Evolutionary conservation across 2,329 filamentous ascomycete species (phyloP), one percentile per base, ranked within the genome.

Genomic region (Plectosphaerella cucumerina): DNA sequence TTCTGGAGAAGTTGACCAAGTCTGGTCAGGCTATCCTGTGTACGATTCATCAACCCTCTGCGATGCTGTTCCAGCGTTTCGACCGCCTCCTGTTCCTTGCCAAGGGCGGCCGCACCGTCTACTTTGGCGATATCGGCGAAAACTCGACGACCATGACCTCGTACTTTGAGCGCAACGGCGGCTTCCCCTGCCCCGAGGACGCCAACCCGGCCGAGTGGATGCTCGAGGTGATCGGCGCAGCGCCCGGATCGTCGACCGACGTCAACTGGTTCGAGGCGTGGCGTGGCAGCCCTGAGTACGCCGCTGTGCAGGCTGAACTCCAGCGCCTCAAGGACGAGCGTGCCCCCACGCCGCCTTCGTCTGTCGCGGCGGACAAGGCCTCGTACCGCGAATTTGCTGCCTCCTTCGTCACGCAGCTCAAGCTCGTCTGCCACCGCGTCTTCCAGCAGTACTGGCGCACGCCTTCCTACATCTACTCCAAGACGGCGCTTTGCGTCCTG

Each of bases 41-140:
- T 73, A 97, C 93, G 0, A 97, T 97, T 54, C 93, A 97, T 67
- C 93, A 97, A 69, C 93, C 93, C n/a, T 95, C 90, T 14, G 91
- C 92, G 33, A 91, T 96, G 80, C 78, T 97, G 49, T 96, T 97
- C 75, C 89, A 96, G 66, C 87, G 90, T 52, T 97, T 94, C 65
- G 89, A 94, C 62, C 82, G 87, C 52, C 80, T 94, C 8, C 76
- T 93, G 31, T 90, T 94, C 73, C 73, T 94, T 15, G 84, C 85
- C 33, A 85, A 81, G 62, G 89, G 89, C 50, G 89, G 89, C 50
- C 81, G 76, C 63, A 90, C 87, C 2, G 86, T 93, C 44, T 94
- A 94, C 73, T 93, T 90, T 62, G 89, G 88, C 50, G 82, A 89
- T 4, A 85, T 93, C 52, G 90, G 89, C 56, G 70, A 86, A 58